Conservation (phyloP, 306 rosid genomes). For the Herpetospermum pedunculosum region DNA sequence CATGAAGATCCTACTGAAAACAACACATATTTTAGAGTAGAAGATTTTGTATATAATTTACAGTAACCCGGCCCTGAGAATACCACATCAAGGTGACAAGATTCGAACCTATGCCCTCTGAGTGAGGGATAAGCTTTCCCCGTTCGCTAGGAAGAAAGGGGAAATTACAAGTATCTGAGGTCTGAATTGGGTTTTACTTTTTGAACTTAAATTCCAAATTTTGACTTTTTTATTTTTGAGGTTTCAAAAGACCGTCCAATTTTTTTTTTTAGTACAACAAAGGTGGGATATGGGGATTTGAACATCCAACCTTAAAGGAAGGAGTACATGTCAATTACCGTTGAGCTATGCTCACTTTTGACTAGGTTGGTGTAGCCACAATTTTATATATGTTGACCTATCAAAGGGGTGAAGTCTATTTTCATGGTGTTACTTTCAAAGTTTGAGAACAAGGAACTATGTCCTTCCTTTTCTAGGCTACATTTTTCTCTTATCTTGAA, state of each 20-base stretch:
- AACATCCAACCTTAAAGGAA: too few relatives aligned
- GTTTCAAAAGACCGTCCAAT: not conserved
- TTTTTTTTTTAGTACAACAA: too few relatives aligned
- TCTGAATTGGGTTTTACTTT: not conserved
- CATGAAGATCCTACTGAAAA: not conserved
- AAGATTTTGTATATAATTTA: too few relatives aligned
- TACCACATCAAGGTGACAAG: too few relatives aligned
- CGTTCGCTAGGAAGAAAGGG: too few relatives aligned
- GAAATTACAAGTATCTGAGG: too few relatives aligned
- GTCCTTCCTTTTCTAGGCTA: not conserved
- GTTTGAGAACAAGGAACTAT: not conserved
- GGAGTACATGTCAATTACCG: too few relatives aligned
- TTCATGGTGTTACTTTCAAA: not conserved
- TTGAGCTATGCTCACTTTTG: too few relatives aligned
- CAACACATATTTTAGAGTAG: not conserved
- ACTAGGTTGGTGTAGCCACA: not conserved
- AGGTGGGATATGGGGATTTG: too few relatives aligned
- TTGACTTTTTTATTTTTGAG: not conserved
- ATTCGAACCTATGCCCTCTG: too few relatives aligned
- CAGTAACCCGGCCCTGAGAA: not conserved
- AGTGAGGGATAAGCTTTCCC: too few relatives aligned
- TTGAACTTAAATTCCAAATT: not conserved
- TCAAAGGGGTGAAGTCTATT: not conserved
- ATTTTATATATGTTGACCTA: not conserved
- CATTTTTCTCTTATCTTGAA: not conserved